Evolutionary conservation across 129 eudicot species (phyloP), one percentile per base, ranked within the genome.

Genomic region (Smallanthus sonchifolius): DNA sequence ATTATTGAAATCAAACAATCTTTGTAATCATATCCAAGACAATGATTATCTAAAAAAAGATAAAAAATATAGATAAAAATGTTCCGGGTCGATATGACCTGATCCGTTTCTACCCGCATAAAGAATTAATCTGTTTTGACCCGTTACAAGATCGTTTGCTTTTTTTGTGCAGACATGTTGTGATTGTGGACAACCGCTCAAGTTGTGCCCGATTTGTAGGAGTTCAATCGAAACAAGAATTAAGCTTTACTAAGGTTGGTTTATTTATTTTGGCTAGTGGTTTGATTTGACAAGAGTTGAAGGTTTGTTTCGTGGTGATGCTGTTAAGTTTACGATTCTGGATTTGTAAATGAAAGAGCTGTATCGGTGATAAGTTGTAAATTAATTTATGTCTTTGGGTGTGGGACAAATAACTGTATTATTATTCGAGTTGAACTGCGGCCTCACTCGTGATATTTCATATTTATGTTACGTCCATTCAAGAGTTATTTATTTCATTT

Each of bases 131-230:
- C 10, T 61, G 67, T 61, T 61, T 61, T 14, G 67, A 62, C 28
- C 32, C 14, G 6, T 56, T 24, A 16, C n/a, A 35, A 65, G 71
- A 62, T 32, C 11, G 52, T 36, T 42, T 74, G 17, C 14, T 67
- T 63, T 60, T 63, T 24, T 24, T 24, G 30, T 65, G 68, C 88
- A 95, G 99, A 95, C 99, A 16, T 95, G 99, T 76, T 63, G 87
- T 34, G 97, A 91, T 8, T 95, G 99, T 77, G 99, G 99, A 24
- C 72, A 85, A 72, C 72, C 83, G 13, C 94, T 95, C 34, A 73
- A 87, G 69, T 44, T 76, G 68, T 95, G 99, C 72, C 99, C 99
- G 34, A 91, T 91, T 20, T 95, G 99, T 73, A 81, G 99, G 54
- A 85, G 83, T 67, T 42, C 24, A 77, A 91, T 95, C 47, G 82